Conservation (phyloP, 495 filamentous ascomycete genomes). For the Venustampulla echinocandica region DNA sequence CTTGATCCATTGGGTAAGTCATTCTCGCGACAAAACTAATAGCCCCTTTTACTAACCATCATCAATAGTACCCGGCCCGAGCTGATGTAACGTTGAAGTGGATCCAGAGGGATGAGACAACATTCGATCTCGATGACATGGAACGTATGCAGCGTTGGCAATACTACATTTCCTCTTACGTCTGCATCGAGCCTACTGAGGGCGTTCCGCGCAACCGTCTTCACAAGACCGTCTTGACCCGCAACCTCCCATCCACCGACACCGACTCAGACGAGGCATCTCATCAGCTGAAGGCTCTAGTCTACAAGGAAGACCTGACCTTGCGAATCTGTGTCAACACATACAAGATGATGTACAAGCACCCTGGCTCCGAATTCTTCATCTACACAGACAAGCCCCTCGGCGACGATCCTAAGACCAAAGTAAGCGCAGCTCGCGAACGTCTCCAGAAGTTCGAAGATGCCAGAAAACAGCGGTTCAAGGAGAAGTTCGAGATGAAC, state of each 20-base stretch:
- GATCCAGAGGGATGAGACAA: slow-evolving; percentile 71
- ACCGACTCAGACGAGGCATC: slow-evolving; percentile 34
- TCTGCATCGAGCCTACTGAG: slow-evolving; percentile 82
- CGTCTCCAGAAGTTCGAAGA: slow-evolving; percentile 32
- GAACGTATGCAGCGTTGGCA: slow-evolving; percentile 61
- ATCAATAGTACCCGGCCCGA: slow-evolving; percentile 42
- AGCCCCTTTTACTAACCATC: neutral
- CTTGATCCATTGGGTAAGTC: slow-evolving; percentile 73
- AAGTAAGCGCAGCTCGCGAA: slow-evolving; percentile 36
- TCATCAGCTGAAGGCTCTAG: slow-evolving; percentile 43
- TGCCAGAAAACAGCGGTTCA: slow-evolving; percentile 53
- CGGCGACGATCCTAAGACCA: slow-evolving; percentile 27
- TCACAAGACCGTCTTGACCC: slow-evolving; percentile 59
- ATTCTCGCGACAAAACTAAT: neutral
- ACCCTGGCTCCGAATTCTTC: slow-evolving; percentile 49
- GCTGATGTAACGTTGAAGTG: slow-evolving; percentile 57
- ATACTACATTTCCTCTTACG: slow-evolving; percentile 88
- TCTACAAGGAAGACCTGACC: slow-evolving; percentile 63
- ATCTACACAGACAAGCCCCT: slow-evolving; percentile 32
- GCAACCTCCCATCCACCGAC: slow-evolving; percentile 55
- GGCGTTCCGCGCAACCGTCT: slow-evolving; percentile 59
- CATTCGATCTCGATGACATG: slow-evolving; percentile 60
- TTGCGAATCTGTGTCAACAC: slow-evolving; percentile 74
- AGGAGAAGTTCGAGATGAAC: slow-evolving; percentile 67
- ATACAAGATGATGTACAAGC: slow-evolving; percentile 72